Evolutionary conservation across 2,329 filamentous ascomycete genomes (phyloP), one percentile per base, ranked within the genome.

Genomic region (Hypoxylon rubiginosum): DNA sequence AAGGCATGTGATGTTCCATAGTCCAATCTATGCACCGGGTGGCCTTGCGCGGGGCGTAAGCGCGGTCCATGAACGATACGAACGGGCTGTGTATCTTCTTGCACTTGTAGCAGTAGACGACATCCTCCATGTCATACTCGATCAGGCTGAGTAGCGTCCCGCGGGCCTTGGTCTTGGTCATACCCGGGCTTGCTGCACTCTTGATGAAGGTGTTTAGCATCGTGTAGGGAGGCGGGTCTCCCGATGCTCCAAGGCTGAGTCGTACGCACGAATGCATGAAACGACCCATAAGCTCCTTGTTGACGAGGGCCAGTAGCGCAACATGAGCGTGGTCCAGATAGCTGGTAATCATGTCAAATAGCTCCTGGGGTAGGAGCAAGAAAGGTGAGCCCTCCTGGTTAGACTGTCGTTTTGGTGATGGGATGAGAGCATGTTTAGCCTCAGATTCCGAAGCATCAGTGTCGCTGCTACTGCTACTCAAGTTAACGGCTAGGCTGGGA

Each of bases 41-140:
- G 5, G 70, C 59, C 53, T 73, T 73, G 6, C 53, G 13, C 3
- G 69, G 70, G 0, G 66, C 69, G 53, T 66, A 73, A 2, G 54
- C 64, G 2, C 63, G 64, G 32, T 73, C 69, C 46, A 50, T 56
- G 55, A 74, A 73, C 4, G 67, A 54, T 10, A 70, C 28, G 36
- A 73, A 73, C 4, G 72, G 71, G 43, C 67, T 61, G 55, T 74
- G 72, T 21, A 74, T 43, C 41, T 59, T 63, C 51, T 67, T 70
- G 64, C 72, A 74, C 46, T 73, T 71, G 46, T 74, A 73, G 63
- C 71, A 74, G 48, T 73, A 74, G 24, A 73, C 71, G 8, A 71
- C 41, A 28, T 71, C 71, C 21, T 63, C 28, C 26, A 73, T 41
- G 45, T 74, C 72, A 46, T 69, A 66, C 50, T 74, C 72, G 9